Evolutionary conservation across 192 early-diverging fungal genomes (phyloP), one percentile per base, ranked within the genome.

Genomic region (Oehlia diaphana): DNA sequence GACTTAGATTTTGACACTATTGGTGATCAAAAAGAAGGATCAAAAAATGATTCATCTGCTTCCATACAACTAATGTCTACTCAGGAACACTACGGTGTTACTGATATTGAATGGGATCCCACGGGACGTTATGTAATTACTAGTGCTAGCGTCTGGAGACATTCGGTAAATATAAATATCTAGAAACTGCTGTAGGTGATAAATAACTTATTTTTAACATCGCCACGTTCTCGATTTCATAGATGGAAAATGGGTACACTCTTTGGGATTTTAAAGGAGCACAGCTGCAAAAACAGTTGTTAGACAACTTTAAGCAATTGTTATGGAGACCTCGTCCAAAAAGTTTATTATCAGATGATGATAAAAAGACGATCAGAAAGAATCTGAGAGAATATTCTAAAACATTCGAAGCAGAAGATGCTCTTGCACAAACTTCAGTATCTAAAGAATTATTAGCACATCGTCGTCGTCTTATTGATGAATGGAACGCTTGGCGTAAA

Each of bases 71-170:
- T 93, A 72, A 85, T 98, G 84, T 86, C 86, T 58, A 85, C 90
- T 4, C 91, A 89, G 58, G 97, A 98, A 85, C 98, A 98, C 85
- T 98, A 96, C 87, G 94, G 93, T 86, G 91, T 95, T 63, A 96
- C 96, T 26, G 96, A 98, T 79, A 90, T 98, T 71, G 96, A 98
- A 83, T 99, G 98, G 98, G 98, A 99, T 82, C 97, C 98, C 9
- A 98, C 95, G 35, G 98, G 98, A 79, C 94, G 98, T 72, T 99
- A 91, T 81, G 92, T 98, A n/a, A 85, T 93, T 10, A 91, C 93
- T 65, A 93, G 91, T 44, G 93, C 96, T 33, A 95, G 93, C 28
- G 89, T 92, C 82, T 97, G 96, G 98, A 87, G 92, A 80, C 90
- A 95, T 78, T 86, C 91, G 72, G 87, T 86, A 72, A 76, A 16